phyloP scores from a whole-genome alignment of 2,329 filamentous ascomycete genomes.

The Ceratocystis diversiconidia region DNA sequence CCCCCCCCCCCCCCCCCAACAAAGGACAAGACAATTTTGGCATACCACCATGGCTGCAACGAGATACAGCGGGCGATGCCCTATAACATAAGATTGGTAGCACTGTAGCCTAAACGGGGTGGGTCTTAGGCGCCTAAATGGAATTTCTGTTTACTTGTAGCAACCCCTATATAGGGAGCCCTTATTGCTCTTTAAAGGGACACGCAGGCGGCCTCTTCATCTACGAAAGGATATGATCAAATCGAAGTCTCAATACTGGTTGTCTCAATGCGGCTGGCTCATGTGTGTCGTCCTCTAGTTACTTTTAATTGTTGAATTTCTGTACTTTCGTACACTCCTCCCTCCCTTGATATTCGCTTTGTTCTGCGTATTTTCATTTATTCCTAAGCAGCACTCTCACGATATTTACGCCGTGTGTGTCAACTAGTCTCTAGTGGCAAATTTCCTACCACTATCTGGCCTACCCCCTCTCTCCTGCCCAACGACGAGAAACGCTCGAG shows the following conservation, averaged over 20 bases:
- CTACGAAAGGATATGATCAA: neutral
- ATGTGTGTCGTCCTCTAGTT: neutral
- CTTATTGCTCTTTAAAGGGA: neutral
- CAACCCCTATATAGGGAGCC: neutral
- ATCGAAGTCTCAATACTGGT: neutral
- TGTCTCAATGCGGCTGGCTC: neutral
- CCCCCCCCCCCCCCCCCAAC: too few species aligned
- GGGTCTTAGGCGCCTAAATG: neutral
- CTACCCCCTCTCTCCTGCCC: neutral
- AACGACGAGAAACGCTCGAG: neutral
- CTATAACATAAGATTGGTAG: neutral
- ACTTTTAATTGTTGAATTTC: neutral
- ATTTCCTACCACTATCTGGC: neutral
- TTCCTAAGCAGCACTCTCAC: neutral
- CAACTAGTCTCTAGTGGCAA: neutral
- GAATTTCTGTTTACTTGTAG: neutral
- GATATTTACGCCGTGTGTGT: neutral
- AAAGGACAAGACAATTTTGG: neutral
- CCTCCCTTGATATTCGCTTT: neutral
- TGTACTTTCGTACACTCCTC: neutral
- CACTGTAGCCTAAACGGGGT: neutral
- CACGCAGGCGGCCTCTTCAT: neutral
- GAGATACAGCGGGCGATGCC: neutral
- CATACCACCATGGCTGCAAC: neutral
- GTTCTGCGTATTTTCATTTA: neutral